phyloP scores from a whole-genome alignment of 495 filamentous ascomycete genomes.

The Penicillium pancosmium region DNA sequence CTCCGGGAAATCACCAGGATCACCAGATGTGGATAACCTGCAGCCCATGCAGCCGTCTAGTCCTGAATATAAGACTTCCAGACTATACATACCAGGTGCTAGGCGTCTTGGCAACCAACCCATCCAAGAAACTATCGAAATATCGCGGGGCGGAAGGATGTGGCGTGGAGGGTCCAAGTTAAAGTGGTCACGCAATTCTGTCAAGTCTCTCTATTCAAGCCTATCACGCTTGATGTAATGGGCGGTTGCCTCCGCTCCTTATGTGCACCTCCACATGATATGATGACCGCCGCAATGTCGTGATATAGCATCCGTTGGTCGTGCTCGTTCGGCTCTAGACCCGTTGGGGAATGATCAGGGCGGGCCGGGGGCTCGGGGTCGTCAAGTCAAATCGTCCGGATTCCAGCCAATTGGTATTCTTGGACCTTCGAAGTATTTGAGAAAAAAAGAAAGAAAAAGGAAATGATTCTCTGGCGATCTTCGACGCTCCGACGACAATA shows the following conservation, averaged over 20 bases:
- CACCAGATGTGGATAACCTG: not conserved
- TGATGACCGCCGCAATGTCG: conserved; percentile 15
- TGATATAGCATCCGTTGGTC: conserved; percentile 20
- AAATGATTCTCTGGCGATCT: no score
- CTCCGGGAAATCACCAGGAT: not conserved
- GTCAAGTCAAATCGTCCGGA: no score
- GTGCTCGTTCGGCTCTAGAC: conserved; percentile 17
- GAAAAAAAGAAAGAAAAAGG: no score
- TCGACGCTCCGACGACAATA: no score
- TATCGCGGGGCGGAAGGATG: not conserved
- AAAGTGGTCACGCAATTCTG: conserved; percentile 6
- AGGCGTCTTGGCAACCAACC: no score
- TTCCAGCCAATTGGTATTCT: no score
- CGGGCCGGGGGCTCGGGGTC: conserved; percentile 6
- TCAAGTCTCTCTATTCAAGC: conserved; percentile 5
- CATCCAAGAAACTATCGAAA: not conserved
- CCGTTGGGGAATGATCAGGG: conserved; percentile 1
- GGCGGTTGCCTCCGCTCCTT: not conserved
- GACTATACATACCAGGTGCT: no score
- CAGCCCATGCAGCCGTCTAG: not conserved
- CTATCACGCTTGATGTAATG: conserved; percentile 1
- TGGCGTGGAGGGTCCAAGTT: not conserved
- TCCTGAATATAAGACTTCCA: not conserved
- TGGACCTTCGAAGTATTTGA: no score
- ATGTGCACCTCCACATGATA: conserved; percentile 7